Percentiles rank a stretch among this genome's conserved stretches.
phyloP scores from a whole-genome alignment of 225 moss, liverwort and hornwort genomes.

The Pseudisothecium myosuroides region DNA sequence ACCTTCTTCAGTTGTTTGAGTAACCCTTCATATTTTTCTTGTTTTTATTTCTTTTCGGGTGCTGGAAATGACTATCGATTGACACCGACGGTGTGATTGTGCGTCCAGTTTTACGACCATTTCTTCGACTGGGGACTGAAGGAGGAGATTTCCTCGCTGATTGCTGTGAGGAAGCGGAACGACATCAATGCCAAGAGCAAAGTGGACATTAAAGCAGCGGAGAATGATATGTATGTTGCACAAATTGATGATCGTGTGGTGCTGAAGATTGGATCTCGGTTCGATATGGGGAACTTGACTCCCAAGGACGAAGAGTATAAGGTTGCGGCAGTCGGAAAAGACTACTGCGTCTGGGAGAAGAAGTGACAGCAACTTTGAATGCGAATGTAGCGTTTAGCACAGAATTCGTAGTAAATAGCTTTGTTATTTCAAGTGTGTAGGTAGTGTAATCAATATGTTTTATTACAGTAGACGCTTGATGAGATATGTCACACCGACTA shows the following conservation, averaged over 20 bases:
- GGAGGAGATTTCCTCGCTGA: constrained; percentile 34
- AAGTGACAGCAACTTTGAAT: not conserved
- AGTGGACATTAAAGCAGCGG: constrained; percentile 45
- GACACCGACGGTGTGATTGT: not conserved
- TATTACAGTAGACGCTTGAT: constrained; percentile 14
- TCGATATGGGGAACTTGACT: constrained; percentile 44
- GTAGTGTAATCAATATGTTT: not conserved
- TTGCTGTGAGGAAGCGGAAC: constrained; percentile 45
- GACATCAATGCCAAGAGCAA: constrained; percentile 58
- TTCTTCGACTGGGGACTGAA: constrained; percentile 80
- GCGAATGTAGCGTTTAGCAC: not conserved
- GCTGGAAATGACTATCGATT: not conserved
- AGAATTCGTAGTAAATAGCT: not conserved
- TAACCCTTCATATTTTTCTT: too few species aligned
- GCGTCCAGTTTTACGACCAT: constrained; percentile 45
- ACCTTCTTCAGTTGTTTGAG: too few species aligned
- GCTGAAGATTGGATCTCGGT: constrained; percentile 56
- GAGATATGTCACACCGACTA: constrained; percentile 19
- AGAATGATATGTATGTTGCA: constrained; percentile 61
- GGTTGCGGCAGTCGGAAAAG: constrained; percentile 45
- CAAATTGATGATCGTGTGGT: constrained; percentile 46
- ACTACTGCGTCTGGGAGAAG: constrained; percentile 92
- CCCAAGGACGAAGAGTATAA: constrained; percentile 45
- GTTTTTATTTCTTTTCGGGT: too few species aligned
- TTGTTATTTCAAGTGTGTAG: not conserved